Evolutionary conservation across 805 yeast genomes (phyloP).

Genomic region (Starmerella tilneyi): DNA sequence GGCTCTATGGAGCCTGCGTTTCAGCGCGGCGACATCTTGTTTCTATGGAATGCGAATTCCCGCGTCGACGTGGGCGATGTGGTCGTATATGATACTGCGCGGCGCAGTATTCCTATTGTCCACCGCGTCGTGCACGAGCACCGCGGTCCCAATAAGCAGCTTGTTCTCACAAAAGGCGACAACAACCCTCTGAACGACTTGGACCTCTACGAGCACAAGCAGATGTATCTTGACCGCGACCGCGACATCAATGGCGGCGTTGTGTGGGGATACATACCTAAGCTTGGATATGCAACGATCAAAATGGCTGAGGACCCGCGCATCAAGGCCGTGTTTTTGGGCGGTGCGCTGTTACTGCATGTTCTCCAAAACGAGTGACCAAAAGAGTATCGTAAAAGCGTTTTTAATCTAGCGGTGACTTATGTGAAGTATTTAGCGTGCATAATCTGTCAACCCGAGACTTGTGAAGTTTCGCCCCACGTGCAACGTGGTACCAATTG

Average conservation of each 20-base stretch:
- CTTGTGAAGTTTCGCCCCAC: too few species aligned
- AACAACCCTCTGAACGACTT: constrained; percentile 89
- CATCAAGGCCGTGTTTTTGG: constrained; percentile 69
- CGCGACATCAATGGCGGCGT: constrained; percentile 70
- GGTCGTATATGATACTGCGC: constrained; percentile 79
- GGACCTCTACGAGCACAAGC: constrained; percentile 66
- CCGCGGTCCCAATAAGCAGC: constrained; percentile 43
- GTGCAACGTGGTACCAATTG: too few species aligned
- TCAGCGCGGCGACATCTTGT: constrained; percentile 90
- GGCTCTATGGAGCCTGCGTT: constrained; percentile 99
- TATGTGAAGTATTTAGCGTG: too few species aligned
- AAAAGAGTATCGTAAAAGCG: neutral
- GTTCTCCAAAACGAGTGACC: constrained; percentile 46
- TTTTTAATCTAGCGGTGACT: too few species aligned
- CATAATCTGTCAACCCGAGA: too few species aligned
- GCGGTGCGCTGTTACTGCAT: constrained; percentile 60
- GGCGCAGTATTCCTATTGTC: constrained; percentile 84
- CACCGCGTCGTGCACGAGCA: constrained; percentile 90
- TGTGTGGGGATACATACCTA: constrained; percentile 86
- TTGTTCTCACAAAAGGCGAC: constrained; percentile 87
- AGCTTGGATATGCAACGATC: constrained; percentile 82
- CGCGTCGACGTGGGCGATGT: constrained; percentile 74
- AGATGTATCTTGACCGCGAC: constrained; percentile 63
- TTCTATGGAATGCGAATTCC: constrained; percentile 76
- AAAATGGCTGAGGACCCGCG: constrained; percentile 80